Percentiles rank a stretch among this genome's conserved stretches.
These are phyloP conservation scores for Trichoderma sp. DNA, from an alignment of 2,329 filamentous ascomycete species.

Conservation along the genomic window DNA sequence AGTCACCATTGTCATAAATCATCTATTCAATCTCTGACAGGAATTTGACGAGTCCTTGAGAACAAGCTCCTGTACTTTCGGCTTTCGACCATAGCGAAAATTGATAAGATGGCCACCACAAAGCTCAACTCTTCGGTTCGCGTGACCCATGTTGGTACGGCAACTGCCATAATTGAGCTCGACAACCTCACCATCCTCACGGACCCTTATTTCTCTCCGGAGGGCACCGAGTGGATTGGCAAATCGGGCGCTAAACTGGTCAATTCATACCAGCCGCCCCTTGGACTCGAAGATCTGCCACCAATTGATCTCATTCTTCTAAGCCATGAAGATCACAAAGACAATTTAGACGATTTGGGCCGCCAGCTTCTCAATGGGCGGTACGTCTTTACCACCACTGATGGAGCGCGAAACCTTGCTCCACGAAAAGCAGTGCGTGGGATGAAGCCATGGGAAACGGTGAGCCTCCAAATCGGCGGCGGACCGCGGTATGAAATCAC, in stretches of 20 bases:
- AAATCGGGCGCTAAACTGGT: conserved; percentile 29
- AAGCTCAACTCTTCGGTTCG: conserved; percentile 23
- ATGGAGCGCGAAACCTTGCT: conserved; percentile 42
- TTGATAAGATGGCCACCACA: neutral
- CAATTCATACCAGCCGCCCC: conserved; percentile 33
- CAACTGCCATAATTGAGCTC: conserved; percentile 45
- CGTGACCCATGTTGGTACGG: conserved; percentile 47
- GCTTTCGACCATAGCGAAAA: neutral
- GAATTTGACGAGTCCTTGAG: neutral
- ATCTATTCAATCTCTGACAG: neutral
- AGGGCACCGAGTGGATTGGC: conserved; percentile 34
- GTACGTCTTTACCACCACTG: conserved; percentile 43
- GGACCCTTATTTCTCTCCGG: conserved; percentile 45
- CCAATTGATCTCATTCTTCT: conserved; percentile 47
- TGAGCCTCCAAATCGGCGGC: conserved; percentile 29
- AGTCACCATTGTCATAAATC: neutral
- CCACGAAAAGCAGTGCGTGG: conserved; percentile 42
- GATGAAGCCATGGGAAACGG: conserved; percentile 39
- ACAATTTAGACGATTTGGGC: conserved; percentile 47
- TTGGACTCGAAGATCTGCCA: conserved; percentile 39
- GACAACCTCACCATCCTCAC: conserved; percentile 42
- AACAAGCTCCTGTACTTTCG: neutral
- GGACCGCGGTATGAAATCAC: conserved; percentile 38
- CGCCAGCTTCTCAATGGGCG: conserved; percentile 45
- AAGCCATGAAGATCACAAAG: conserved; percentile 49